A percentile compares a stretch with the other conserved stretches of the same genome.
phyloP scores from a whole-genome alignment of 2,329 filamentous ascomycete species.

The Hypoxylon sp. region DNA sequence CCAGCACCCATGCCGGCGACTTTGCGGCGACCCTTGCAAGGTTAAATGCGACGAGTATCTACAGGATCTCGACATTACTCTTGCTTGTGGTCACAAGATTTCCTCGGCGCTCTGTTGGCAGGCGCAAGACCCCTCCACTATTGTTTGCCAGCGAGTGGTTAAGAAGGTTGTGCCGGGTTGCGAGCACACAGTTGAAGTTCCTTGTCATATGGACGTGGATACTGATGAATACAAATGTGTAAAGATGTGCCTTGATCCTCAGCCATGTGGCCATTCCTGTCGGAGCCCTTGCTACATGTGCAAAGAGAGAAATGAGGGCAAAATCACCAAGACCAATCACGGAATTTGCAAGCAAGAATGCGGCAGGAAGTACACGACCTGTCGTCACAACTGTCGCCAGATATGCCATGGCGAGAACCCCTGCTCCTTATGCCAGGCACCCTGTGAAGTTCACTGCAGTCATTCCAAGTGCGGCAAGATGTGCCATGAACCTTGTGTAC shows the following conservation, averaged over 20 bases:
- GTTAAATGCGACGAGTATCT: constrained; percentile 56
- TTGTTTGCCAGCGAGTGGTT: constrained; percentile 66
- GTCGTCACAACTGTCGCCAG: constrained; percentile 67
- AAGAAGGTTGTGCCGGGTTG: constrained; percentile 67
- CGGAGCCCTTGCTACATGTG: constrained; percentile 65
- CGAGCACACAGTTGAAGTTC: constrained; percentile 64
- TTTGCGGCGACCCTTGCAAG: constrained; percentile 62
- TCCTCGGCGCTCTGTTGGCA: constrained; percentile 57
- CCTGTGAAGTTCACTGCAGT: constrained; percentile 69
- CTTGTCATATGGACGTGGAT: constrained; percentile 65
- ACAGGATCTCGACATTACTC: constrained; percentile 47
- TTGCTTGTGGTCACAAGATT: constrained; percentile 62
- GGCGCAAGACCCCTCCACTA: constrained; percentile 59
- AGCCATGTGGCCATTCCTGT: constrained; percentile 73
- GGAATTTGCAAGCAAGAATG: constrained; percentile 65
- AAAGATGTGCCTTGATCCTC: constrained; percentile 60
- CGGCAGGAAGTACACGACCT: constrained; percentile 66
- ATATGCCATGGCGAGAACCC: constrained; percentile 66
- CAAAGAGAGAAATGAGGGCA: constrained; percentile 54
- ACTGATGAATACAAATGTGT: constrained; percentile 62
- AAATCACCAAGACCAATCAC: constrained; percentile 59
- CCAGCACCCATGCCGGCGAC: constrained; percentile 60
- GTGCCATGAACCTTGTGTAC: constrained; percentile 73
- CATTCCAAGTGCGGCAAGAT: constrained; percentile 69
- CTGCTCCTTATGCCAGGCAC: constrained; percentile 64